Conservation (phyloP, 768 basidiomycete species). For the Mycena filopes region DNA sequence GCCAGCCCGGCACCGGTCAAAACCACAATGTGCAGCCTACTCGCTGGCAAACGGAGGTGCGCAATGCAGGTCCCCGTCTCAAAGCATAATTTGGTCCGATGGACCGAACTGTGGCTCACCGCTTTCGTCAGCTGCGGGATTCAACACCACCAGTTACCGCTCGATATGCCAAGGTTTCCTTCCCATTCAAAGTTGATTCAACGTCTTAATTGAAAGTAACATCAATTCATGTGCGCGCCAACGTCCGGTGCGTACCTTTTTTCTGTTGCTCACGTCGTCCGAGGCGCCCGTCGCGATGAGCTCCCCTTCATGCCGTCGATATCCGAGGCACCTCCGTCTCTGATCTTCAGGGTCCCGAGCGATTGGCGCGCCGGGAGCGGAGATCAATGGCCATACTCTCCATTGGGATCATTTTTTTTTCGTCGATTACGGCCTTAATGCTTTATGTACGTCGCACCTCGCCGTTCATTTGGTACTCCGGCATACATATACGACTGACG, state of each 20-base stretch:
- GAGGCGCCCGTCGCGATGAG: background rate
- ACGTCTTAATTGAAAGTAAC: background rate
- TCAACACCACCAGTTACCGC: background rate
- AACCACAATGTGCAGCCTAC: background rate
- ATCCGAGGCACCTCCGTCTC: conserved; percentile 26
- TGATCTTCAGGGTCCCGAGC: conserved; percentile 29
- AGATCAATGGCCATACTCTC: conserved; percentile 24
- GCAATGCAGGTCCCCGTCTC: background rate
- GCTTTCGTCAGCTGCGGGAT: background rate
- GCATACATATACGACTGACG: conserved; percentile 21
- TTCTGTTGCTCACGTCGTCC: conserved; percentile 1
- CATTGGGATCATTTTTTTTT: conserved; percentile 14
- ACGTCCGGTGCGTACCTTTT: background rate
- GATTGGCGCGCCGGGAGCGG: conserved; percentile 29
- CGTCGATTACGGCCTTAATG: conserved; percentile 11
- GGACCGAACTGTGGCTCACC: conserved; percentile 9
- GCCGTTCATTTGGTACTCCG: conserved; percentile 24
- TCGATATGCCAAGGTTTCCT: background rate
- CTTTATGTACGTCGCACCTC: conserved; percentile 21
- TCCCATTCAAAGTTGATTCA: background rate
- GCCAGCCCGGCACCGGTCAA: background rate
- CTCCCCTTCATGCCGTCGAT: background rate
- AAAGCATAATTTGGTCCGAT: background rate
- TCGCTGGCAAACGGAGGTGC: too few species aligned
- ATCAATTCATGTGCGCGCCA: background rate